A percentile compares a stretch with the other conserved stretches of the same genome.
phyloP scores from a whole-genome alignment of 345 rosid species.

The Eutrema yunnanense region DNA sequence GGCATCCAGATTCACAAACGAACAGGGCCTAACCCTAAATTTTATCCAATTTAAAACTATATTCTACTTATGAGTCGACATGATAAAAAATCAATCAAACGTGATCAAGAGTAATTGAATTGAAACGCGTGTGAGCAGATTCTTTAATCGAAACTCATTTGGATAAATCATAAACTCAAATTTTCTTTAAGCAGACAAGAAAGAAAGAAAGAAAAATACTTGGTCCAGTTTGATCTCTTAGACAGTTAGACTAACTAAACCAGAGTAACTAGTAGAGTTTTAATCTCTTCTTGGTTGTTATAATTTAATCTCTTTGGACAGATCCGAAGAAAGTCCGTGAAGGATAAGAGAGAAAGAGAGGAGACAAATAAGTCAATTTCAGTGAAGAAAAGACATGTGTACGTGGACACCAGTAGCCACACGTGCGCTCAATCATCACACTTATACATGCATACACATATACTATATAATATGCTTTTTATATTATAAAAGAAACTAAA shows the following conservation, averaged over 20 bases:
- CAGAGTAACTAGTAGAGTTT: background rate
- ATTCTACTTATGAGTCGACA: background rate
- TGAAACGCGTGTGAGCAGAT: background rate
- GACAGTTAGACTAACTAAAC: background rate
- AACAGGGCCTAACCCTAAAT: background rate
- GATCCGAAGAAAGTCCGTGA: background rate
- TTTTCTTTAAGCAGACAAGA: background rate
- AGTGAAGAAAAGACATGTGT: slow-evolving; percentile 43
- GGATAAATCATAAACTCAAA: background rate
- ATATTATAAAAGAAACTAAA: background rate
- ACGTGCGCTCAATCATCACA: slow-evolving; percentile 65
- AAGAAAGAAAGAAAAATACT: background rate
- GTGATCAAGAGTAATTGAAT: background rate
- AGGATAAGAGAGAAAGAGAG: slow-evolving; percentile 8
- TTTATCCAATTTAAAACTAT: background rate
- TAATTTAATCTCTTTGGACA: too few species aligned
- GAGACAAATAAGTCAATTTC: slow-evolving; percentile 42
- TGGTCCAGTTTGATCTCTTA: background rate
- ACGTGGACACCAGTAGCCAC: slow-evolving; percentile 56
- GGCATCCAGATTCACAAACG: too few species aligned
- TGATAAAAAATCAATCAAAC: background rate
- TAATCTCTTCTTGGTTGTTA: too few species aligned
- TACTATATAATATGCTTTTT: background rate
- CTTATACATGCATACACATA: slow-evolving; percentile 11
- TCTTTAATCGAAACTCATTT: background rate